Base-by-base conservation (phyloP, 2,329 filamentous ascomycete genomes). In the Aspergillus hiratsukae region DNA sequence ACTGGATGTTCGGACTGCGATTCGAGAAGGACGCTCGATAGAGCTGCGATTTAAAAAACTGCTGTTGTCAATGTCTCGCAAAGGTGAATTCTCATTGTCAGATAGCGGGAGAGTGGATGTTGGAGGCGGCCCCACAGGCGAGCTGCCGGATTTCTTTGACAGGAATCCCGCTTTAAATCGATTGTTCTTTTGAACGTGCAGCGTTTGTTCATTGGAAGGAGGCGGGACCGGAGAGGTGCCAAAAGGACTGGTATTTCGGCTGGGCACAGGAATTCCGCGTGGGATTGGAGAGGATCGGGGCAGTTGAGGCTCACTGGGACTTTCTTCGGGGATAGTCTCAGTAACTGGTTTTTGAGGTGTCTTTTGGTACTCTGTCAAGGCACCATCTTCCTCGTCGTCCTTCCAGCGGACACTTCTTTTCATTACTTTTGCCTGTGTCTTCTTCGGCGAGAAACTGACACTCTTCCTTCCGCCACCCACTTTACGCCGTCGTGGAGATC, bases 81-180 rank as follows among this genome's bases (percentile, higher is more conserved):
- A 72, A 1, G 83, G 80, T 0, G 84, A 85, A 43, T 71, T 75
- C 49, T 80, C 82, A 35, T 78, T 79, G 56, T 87, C 84, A 21
- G 84, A 85, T 3, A 84, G 83, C 23, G 83, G 80, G 41, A 86
- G 73, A 51, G 81, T 77, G n/a, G 81, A 81, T 57, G 87, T 74
- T 7, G 80, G 79, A 14, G 84, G 82, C 1, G 81, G 76, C 14
- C 83, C 80, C 4, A 83, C 74, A 3, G 89, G 87, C 3, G 88
- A 91, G 52, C 83, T 86, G 48, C 82, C 74, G 40, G 75, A 83
- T 83, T 77, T 86, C 71, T 87, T 88, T 1, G 89, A 86, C 25
- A 97, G 77, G 72, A 96, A 96, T 4, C 93, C 93, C 2, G 91
- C 83, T 66, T 96, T 90, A 76, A 97, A 97, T 46, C 93, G 89